A percentile compares a stretch with the other conserved stretches of the same genome.
Conservation (phyloP, 257 asterid genomes). For the Lantana camara region DNA sequence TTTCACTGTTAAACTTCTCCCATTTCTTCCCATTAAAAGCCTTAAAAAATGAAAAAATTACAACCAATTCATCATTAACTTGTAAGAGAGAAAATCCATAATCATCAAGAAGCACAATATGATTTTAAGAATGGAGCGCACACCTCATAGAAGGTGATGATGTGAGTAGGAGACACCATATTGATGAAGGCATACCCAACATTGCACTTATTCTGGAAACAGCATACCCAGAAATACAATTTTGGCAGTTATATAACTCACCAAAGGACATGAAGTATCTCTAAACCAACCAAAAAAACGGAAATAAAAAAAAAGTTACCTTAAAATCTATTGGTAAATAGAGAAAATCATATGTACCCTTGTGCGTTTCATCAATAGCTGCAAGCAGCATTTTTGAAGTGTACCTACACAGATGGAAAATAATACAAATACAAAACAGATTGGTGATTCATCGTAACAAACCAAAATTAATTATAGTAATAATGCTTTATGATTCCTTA, state of each 20-base stretch:
- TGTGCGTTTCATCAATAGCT: conserved; percentile 90
- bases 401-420: conserved; percentile 54
- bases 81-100: conserved; percentile 11
- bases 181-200: conserved; percentile 98
- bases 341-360: conserved; percentile 89
- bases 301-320: conserved; percentile 43
- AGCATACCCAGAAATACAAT: conserved; percentile 8
- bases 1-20: conserved; percentile 96
- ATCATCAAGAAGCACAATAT: neutral
- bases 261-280: too few relatives aligned
- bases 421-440: conserved; percentile 17
- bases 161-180: conserved; percentile 84
- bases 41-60: conserved; percentile 34
- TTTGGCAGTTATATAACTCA: conserved; percentile 1
- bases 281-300: neutral
- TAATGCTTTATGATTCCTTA: conserved; percentile 43
- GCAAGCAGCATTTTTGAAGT: conserved; percentile 94
- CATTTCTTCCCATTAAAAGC: conserved; percentile 93
- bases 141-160: conserved; percentile 85
- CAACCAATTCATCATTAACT: neutral
- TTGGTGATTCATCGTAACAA: conserved; percentile 7
- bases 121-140: conserved; percentile 1
- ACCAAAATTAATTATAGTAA: neutral
- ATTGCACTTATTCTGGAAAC: conserved; percentile 92
- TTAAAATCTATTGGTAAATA: conserved; percentile 95